phyloP scores from a whole-genome alignment of 2,329 filamentous ascomycete species.

The Aspergillus udagawae region DNA sequence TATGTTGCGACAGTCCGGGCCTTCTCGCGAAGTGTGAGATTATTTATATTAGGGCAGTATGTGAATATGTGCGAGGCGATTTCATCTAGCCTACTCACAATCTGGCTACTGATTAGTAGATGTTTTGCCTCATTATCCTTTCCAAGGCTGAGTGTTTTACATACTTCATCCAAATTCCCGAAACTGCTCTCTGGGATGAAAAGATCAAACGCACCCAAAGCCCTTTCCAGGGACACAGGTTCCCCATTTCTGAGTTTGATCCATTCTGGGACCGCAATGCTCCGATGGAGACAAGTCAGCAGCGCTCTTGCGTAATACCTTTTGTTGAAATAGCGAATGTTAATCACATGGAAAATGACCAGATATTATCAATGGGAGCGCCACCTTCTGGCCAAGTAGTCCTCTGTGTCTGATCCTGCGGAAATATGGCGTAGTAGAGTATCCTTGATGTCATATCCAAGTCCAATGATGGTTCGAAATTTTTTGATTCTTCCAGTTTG shows the following conservation, averaged over 20 bases:
- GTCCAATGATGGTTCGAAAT: conserved; percentile 65
- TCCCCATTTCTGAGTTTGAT: conserved; percentile 50
- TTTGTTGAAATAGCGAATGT: conserved; percentile 1
- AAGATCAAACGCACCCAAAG: conserved; percentile 80
- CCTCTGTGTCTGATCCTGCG: conserved; percentile 57
- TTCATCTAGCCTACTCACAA: conserved; percentile 60
- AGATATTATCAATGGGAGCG: conserved; percentile 3
- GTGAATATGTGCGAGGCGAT: conserved; percentile 56
- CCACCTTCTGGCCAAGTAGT: conserved; percentile 69
- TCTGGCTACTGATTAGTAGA: conserved; percentile 42
- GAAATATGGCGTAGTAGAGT: conserved; percentile 65
- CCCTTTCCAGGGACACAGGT: conserved; percentile 63
- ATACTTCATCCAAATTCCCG: conserved; percentile 70
- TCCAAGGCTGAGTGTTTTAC: conserved; percentile 16
- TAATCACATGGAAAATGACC: background rate
- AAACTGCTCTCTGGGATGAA: conserved; percentile 72
- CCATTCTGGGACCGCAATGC: conserved; percentile 77
- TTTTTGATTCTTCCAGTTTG: conserved; percentile 67
- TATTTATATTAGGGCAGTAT: conserved; percentile 51
- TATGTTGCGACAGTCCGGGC: conserved; percentile 66
- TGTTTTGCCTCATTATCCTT: background rate
- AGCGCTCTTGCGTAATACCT: conserved; percentile 73
- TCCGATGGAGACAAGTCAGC: conserved; percentile 75
- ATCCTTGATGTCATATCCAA: conserved; percentile 88
- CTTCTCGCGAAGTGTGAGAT: conserved; percentile 60